Evolutionary conservation across 352 stramenopile genomes (phyloP).

Genomic region (Phytophthora litchii): DNA sequence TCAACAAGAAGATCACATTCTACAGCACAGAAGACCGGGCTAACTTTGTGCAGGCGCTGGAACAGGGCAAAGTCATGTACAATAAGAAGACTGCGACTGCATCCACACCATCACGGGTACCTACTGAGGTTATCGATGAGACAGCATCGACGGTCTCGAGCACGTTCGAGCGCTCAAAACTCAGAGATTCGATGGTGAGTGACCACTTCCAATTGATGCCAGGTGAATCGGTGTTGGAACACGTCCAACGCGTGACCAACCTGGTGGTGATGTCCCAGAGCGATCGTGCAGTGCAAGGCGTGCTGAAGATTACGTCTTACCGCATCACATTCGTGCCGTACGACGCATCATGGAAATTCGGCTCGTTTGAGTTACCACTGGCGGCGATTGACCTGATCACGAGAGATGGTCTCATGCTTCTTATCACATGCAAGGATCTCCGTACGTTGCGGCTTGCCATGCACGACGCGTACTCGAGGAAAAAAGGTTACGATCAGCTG

Average conservation of each 20-base stretch:
- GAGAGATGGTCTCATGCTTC: conserved; percentile 78
- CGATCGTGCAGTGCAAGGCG: conserved; percentile 82
- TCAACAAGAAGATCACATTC: conserved; percentile 89
- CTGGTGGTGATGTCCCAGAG: conserved; percentile 85
- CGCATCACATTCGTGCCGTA: conserved; percentile 86
- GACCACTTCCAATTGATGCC: conserved; percentile 65
- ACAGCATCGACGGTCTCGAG: conserved; percentile 37
- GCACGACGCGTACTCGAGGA: conserved; percentile 86
- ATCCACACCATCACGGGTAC: conserved; percentile 18
- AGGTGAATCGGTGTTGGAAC: conserved; percentile 74
- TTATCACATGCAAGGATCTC: conserved; percentile 84
- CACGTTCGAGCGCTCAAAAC: conserved; percentile 44
- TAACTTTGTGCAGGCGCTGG: conserved; percentile 82
- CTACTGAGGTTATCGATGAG: conserved; percentile 39
- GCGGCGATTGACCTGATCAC: conserved; percentile 82
- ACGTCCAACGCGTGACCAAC: conserved; percentile 87
- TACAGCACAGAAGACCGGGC: conserved; percentile 80
- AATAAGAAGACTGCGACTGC: conserved; percentile 49
- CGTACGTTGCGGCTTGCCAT: conserved; percentile 82
- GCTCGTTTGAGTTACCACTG: conserved; percentile 83
- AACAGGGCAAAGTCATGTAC: conserved; percentile 86
- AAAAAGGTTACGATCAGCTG: conserved; percentile 82
- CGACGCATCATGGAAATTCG: conserved; percentile 84
- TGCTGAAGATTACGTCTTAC: conserved; percentile 86
- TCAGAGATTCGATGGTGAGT: conserved; percentile 68